These are phyloP conservation scores for Candida easanensis DNA, from an alignment of 805 yeast genomes.

Conservation along the genomic window DNA sequence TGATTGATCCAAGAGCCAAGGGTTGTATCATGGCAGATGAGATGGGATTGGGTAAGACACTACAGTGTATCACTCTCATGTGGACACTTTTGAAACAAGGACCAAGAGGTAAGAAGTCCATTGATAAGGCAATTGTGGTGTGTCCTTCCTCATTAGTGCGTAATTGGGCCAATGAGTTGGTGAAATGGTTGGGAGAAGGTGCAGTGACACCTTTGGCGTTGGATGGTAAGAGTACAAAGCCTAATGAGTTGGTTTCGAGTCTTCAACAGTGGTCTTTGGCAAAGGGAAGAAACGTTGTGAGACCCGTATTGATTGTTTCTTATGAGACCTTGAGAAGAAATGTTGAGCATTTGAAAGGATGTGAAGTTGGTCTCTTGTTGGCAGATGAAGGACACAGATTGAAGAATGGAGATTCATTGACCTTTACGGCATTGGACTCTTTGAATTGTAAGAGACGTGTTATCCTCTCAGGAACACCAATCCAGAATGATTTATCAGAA, in stretches of 20 bases:
- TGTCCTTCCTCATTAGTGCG: constrained; percentile 93
- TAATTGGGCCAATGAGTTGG: constrained; percentile 96
- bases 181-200: constrained; percentile 95
- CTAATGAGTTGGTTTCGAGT: constrained; percentile 63
- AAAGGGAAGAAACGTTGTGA: constrained; percentile 79
- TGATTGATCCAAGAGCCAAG: constrained; percentile 75
- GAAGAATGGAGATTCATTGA: constrained; percentile 86
- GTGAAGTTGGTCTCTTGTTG: constrained; percentile 81
- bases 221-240: constrained; percentile 83
- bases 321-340: constrained; percentile 91
- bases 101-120: constrained; percentile 76
- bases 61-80: constrained; percentile 84
- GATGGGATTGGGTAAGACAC: constrained; percentile 91
- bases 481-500: constrained; percentile 92
- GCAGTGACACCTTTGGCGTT: constrained; percentile 82
- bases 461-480: constrained; percentile 93
- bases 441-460: constrained; percentile 85
- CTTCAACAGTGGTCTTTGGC: constrained; percentile 85
- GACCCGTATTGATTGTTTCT: constrained; percentile 91
- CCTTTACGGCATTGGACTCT: constrained; percentile 84
- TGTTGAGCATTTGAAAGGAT: constrained; percentile 65
- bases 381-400: constrained; percentile 87
- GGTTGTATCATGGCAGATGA: constrained; percentile 99
- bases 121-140: constrained; percentile 86
- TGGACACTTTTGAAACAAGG: constrained; percentile 91